Base-by-base conservation (phyloP, 768 basidiomycete species). In the Hygrocybe coccinea region DNA sequence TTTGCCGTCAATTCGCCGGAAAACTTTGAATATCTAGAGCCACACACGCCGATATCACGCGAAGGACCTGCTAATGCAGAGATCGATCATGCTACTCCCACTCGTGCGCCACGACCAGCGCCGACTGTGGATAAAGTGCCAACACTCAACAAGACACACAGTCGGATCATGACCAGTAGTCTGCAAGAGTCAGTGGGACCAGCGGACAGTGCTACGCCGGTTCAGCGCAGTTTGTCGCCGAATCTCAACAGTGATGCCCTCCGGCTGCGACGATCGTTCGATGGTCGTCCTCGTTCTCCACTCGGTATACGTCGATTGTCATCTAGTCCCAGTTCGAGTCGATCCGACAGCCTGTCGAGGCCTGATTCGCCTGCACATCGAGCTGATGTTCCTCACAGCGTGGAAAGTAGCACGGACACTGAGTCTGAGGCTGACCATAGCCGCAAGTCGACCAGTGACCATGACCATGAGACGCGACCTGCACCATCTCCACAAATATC, bases 341-440 rank as follows among this genome's bases (percentile, higher is more conserved):
- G 63, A 21, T 69, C 74, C n/a, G 67, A 63, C 44, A 63, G 68
- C 56, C 64, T 73, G 53, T 75, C 78, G 21, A 75, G 74, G 53
- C 81, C 85, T 12, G 72, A 76, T 2, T 86, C 85, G 0, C 86
- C 87, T 4, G 76, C 80, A 2, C 82, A 84, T 62, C 76, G 71
- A 35, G 81, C 79, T 0, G 87, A 90, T 64, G 87, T 89, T 9
- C 89, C 87, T 54, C 83, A 79, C 49, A 75, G 81, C 11, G 75
- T 89, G 15, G 88, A 89, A 70, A 88, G 86, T 61, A 86, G 82
- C 12, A 86, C 84, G 2, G 87, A 89, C 58, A 85, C 83, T 0
- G 87, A 89, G 44, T 74, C 76, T 0, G 86, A 87, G 57, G 71
- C 72, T 7, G 80, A 78, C 17, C 72, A 66, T 29, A 66, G 65